Evolutionary conservation across 1,284 basidiomycete species (phyloP).

Genomic region (Grifola frondosa): DNA sequence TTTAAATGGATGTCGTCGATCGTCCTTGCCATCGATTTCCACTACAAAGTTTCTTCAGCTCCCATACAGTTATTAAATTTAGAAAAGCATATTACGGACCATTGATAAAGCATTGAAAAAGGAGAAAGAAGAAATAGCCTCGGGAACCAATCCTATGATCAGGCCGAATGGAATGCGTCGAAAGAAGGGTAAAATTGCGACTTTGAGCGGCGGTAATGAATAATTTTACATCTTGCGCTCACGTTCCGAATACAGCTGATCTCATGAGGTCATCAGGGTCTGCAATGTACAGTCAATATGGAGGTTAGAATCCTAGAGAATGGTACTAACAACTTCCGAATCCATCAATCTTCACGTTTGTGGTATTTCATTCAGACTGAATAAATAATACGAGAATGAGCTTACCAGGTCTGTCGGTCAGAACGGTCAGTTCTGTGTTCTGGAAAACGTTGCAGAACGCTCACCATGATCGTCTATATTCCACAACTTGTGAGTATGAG

Average conservation of each 20-base stretch:
- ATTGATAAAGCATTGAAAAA: slow-evolving; percentile 91
- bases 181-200: slow-evolving; percentile 6
- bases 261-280: slow-evolving; percentile 81
- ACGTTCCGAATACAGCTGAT: slow-evolving; percentile 78
- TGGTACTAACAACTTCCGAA: slow-evolving; percentile 78
- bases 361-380: neutral
- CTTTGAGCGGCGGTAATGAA: neutral
- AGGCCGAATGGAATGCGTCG: slow-evolving; percentile 6
- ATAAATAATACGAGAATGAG: neutral
- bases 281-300: slow-evolving; percentile 32
- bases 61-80: too few species aligned
- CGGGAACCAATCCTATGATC: slow-evolving; percentile 66
- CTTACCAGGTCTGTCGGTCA: slow-evolving; percentile 50
- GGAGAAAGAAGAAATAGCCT: slow-evolving; percentile 88
- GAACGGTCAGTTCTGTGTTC: slow-evolving; percentile 5
- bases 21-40: slow-evolving; percentile 71
- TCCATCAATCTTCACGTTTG: slow-evolving; percentile 75
- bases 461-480: slow-evolving; percentile 71
- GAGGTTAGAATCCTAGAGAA: slow-evolving; percentile 1
- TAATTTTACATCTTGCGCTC: slow-evolving; percentile 22
- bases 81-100: too few species aligned
- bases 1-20: slow-evolving; percentile 64
- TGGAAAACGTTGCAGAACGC: slow-evolving; percentile 22
- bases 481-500: slow-evolving; percentile 7
- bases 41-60: slow-evolving; percentile 40